phyloP scores from a whole-genome alignment of 106 monocot genomes.

The Chionographis japonica region DNA sequence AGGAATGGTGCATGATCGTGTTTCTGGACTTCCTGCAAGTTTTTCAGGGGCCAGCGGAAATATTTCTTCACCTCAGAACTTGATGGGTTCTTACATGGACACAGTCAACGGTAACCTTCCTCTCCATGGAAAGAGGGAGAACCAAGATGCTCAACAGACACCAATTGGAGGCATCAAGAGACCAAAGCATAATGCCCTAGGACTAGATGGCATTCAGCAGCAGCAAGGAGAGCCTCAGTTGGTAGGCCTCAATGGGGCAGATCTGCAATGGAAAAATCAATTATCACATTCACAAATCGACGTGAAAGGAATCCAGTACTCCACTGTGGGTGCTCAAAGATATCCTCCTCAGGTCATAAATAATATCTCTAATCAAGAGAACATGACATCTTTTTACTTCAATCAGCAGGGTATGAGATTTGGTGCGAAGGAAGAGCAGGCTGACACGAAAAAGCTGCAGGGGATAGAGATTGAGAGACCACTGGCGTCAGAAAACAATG shows the following conservation, averaged over 20 bases:
- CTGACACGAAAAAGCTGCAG: slow-evolving; percentile 38
- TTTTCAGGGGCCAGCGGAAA: slow-evolving; percentile 21
- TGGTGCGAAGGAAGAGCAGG: slow-evolving; percentile 63
- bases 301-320: slow-evolving; percentile 41
- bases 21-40: slow-evolving; percentile 21
- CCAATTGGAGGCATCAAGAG: slow-evolving; percentile 32
- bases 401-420: slow-evolving; percentile 61
- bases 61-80: slow-evolving; percentile 40
- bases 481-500: slow-evolving; percentile 31
- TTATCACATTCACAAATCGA: slow-evolving; percentile 46
- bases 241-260: slow-evolving; percentile 37
- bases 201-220: slow-evolving; percentile 49
- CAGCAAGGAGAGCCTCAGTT: slow-evolving; percentile 34
- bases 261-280: slow-evolving; percentile 69
- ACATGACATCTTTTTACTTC: slow-evolving; percentile 43
- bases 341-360: slow-evolving; percentile 31
- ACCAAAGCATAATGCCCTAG: slow-evolving; percentile 32
- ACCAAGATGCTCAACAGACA: slow-evolving; percentile 39
- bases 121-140: slow-evolving; percentile 52
- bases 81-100: slow-evolving; percentile 36
- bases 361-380: slow-evolving; percentile 44
- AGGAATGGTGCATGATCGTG: slow-evolving; percentile 31
- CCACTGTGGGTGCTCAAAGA: slow-evolving; percentile 39
- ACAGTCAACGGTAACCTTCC: slow-evolving; percentile 13
- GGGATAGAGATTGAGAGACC: slow-evolving; percentile 35